Evolutionary conservation across 805 yeast genomes (phyloP).

Genomic region (Kregervanrija delftensis): DNA sequence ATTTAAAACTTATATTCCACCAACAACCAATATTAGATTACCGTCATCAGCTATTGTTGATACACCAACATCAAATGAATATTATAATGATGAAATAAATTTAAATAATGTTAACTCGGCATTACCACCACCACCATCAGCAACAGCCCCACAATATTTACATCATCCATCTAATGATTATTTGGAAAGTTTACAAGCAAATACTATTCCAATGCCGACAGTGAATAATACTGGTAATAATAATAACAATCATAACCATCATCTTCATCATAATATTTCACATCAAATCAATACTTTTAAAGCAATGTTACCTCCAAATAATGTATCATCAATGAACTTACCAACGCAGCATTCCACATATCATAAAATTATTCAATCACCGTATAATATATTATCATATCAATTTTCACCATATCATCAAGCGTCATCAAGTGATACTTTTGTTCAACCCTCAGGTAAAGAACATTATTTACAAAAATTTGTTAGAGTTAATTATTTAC

Average conservation of each 20-base stretch:
- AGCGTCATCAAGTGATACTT: conserved; percentile 27
- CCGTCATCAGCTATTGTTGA: conserved; percentile 13
- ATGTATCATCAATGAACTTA: conserved; percentile 1
- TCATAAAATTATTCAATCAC: conserved; percentile 27
- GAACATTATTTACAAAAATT: conserved; percentile 29
- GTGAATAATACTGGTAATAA: too few species aligned
- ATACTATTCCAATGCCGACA: too few species aligned
- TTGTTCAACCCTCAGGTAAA: conserved; percentile 29
- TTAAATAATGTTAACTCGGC: neutral
- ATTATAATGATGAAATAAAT: neutral
- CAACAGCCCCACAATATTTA: conserved; percentile 3
- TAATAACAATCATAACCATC: too few species aligned
- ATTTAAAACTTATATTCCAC: conserved; percentile 26
- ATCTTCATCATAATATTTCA: too few species aligned
- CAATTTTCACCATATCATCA: conserved; percentile 26
- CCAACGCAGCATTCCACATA: conserved; percentile 7
- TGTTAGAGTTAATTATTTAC: conserved; percentile 26
- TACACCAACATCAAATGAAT: neutral
- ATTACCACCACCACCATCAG: conserved; percentile 10
- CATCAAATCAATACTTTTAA: too few species aligned
- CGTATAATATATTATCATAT: conserved; percentile 24
- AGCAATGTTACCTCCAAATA: too few species aligned
- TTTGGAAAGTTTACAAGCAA: too few species aligned
- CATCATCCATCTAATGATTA: neutral
- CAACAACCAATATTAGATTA: conserved; percentile 22